These are phyloP conservation scores for Flagelloscypha sp. DNA, from an alignment of 768 basidiomycete genomes.

Conservation along the genomic window DNA sequence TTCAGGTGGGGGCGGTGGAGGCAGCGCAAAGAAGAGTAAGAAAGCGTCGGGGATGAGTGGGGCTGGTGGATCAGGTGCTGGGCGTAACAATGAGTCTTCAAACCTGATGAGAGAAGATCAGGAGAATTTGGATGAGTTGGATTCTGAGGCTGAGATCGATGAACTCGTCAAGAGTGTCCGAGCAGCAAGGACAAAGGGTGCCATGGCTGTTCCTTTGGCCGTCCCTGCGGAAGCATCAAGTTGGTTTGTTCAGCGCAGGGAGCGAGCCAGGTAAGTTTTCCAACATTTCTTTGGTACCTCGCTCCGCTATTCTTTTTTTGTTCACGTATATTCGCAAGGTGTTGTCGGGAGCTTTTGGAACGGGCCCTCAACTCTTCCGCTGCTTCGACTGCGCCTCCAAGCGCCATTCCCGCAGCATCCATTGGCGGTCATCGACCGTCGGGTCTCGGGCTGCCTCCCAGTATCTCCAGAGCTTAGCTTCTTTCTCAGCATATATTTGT, in stretches of 20 bases:
- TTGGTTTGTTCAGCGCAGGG: conserved; percentile 76
- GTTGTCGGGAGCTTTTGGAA: no score
- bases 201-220: conserved; percentile 60
- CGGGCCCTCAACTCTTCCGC: no score
- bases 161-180: conserved; percentile 57
- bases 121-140: conserved; percentile 71
- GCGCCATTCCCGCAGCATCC: no score
- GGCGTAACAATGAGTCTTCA: conserved; percentile 39
- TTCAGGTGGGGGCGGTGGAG: conserved; percentile 18
- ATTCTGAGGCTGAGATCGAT: conserved; percentile 82
- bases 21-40: conserved; percentile 52
- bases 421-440: no score
- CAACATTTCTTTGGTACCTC: no score
- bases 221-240: conserved; percentile 65
- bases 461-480: no score
- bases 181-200: conserved; percentile 45
- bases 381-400: no score
- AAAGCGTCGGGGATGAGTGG: conserved; percentile 34
- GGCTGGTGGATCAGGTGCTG: conserved; percentile 41
- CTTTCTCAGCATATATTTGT: no score
- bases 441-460: no score
- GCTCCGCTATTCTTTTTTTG: no score
- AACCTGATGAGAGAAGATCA: conserved; percentile 53
- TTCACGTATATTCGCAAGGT: no score
- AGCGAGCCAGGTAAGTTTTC: conserved; percentile 52